Evolutionary conservation across 352 stramenopile genomes (phyloP), one percentile per base, ranked within the genome.

Genomic region (Aphanomyces astaci): DNA sequence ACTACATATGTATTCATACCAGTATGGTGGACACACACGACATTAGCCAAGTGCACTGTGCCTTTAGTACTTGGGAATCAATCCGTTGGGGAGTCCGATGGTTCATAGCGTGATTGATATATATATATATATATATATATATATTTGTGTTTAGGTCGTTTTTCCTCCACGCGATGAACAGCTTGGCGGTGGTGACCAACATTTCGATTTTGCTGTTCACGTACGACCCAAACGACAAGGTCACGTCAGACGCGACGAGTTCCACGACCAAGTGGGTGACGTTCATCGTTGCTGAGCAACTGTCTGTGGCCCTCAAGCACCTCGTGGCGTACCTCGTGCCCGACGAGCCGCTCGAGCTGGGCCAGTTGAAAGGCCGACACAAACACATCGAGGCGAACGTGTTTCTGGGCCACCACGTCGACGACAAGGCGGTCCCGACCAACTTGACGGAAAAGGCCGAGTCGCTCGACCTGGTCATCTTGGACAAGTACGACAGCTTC

Each of bases 191-290:
- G 22, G 81, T 72, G n/a, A 94, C 86, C 31, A 94, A 94, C 72
- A 76, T 80, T 1, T 83, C 83, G 13, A 70, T 94, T 30, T 87
- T 94, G 30, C 60, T 94, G 28, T 94, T 84, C 78, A 91, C 86
- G n/a, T 89, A 84, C n/a, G 62, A 86, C 31, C 75, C 90, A 53
- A 88, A 90, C 53, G 55, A 82, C 30, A 66, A 82, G 45, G 15
- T 59, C 27, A 71, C 78, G 71, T 73, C 64, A 32, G 48, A 72
- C 62, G 75, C 39, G 53, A 74, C 63, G 75, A 66, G 24, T 2
- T 30, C 62, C 15, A 73, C 67, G 51, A 77, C 79, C 19, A 84
- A 84, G 72, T 75, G 73, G 48, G 83, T 92, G 49, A 76, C 78
- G 46, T 92, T 92, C 51, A 74, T 94, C 15, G 73, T 94, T 9